Conservation (phyloP, 108 stramenopile genomes). For the Fistulifera solaris region DNA sequence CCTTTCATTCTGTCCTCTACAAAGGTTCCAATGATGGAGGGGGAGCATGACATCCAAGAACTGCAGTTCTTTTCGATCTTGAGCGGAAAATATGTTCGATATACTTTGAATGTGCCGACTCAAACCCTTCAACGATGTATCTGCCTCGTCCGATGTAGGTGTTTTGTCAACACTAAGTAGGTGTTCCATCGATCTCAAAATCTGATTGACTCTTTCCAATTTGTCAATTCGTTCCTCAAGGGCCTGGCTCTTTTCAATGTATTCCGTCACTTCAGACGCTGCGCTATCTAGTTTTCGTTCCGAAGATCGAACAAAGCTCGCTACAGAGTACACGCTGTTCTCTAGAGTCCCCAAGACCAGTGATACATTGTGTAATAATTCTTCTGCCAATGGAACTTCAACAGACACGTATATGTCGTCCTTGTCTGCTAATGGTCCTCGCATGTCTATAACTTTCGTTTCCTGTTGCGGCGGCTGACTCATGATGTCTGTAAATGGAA, state of each 20-base stretch:
- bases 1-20: constrained; percentile 27
- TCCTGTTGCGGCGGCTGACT: constrained; percentile 15
- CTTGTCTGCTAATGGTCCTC: constrained; percentile 31
- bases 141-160: too few relatives aligned
- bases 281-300: constrained; percentile 43
- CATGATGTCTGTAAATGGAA: constrained; percentile 58
- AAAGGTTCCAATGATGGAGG: constrained; percentile 53
- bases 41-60: constrained; percentile 49
- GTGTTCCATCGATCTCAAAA: too few relatives aligned
- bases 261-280: constrained; percentile 33
- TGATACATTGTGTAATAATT: constrained; percentile 78
- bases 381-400: constrained; percentile 55
- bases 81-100: constrained; percentile 17
- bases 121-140: too few relatives aligned
- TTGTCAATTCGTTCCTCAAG: constrained; percentile 29
- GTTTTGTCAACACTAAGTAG: too few relatives aligned
- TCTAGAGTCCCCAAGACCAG: constrained; percentile 66
- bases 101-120: too few relatives aligned
- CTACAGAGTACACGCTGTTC: constrained; percentile 55
- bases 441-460: constrained; percentile 68
- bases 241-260: constrained; percentile 24
- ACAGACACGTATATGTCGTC: neutral
- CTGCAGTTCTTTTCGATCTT: constrained; percentile 46
- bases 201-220: constrained; percentile 18
- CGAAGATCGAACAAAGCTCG: constrained; percentile 40